Percentiles rank a stretch among this genome's conserved stretches.
Evolutionary conservation across 768 basidiomycete genomes (phyloP).

Genomic region (Suillus cothurnatus): DNA sequence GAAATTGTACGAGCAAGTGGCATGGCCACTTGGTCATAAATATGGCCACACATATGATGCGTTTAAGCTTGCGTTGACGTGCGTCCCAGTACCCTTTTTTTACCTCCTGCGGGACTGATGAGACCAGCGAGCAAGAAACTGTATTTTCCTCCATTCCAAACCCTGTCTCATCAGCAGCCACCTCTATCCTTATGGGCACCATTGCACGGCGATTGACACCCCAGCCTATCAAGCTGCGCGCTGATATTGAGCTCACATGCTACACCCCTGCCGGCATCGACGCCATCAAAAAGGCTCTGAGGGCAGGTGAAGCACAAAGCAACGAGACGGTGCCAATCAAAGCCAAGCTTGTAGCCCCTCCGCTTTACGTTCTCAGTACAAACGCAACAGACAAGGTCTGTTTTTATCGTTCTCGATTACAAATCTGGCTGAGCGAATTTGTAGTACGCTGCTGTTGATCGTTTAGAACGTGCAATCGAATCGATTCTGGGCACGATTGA

Average conservation of each 20-base stretch:
- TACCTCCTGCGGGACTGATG: neutral
- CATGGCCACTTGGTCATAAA: conserved; percentile 89
- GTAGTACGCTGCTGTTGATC: conserved; percentile 86
- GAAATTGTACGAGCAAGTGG: conserved; percentile 85
- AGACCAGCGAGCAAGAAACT: conserved; percentile 63
- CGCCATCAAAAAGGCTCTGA: conserved; percentile 91
- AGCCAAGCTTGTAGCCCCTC: conserved; percentile 95
- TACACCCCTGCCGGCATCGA: conserved; percentile 96
- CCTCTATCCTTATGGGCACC: conserved; percentile 69
- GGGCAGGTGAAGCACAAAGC: conserved; percentile 85
- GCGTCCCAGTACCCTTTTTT: conserved; percentile 27
- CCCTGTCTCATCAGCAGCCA: conserved; percentile 57
- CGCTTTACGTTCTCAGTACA: conserved; percentile 92
- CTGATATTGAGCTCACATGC: conserved; percentile 96
- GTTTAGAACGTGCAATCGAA: conserved; percentile 92
- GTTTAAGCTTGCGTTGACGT: conserved; percentile 97
- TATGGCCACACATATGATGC: conserved; percentile 98
- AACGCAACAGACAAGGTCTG: conserved; percentile 94
- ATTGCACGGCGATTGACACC: conserved; percentile 96
- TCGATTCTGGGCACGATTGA: conserved; percentile 85
- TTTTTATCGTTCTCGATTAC: neutral
- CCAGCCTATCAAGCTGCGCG: conserved; percentile 97
- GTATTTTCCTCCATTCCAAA: conserved; percentile 76
- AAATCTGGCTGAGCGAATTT: neutral
- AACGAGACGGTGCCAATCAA: conserved; percentile 94